These are phyloP conservation scores for Crithidia acanthocephali DNA, from an alignment of 208 protist species.

Conservation along the genomic window DNA sequence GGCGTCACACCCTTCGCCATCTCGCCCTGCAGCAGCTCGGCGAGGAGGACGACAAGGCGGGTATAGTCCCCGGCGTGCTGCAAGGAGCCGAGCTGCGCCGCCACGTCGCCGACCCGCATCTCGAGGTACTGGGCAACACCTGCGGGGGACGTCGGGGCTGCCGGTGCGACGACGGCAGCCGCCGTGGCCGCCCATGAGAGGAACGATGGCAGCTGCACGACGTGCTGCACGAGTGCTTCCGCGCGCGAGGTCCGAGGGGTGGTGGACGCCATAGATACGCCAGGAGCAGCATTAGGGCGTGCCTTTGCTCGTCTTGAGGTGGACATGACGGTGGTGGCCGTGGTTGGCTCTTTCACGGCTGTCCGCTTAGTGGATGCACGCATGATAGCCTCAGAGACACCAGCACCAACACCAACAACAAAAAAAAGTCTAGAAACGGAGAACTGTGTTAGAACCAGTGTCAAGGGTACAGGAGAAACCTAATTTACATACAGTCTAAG, in stretches of 20 bases:
- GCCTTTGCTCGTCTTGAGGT: background rate
- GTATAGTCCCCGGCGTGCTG: slow-evolving; percentile 36
- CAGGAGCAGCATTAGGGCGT: background rate
- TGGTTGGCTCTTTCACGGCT: background rate
- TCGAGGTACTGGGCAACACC: slow-evolving; percentile 28
- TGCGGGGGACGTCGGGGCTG: background rate
- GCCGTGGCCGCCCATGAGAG: slow-evolving; percentile 12
- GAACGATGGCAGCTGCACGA: slow-evolving; percentile 26
- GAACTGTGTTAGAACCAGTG: too few relatives aligned
- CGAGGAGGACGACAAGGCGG: slow-evolving; percentile 46
- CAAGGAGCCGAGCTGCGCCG: slow-evolving; percentile 22
- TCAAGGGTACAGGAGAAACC: too few relatives aligned
- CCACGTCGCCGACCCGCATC: slow-evolving; percentile 20
- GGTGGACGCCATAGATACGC: background rate
- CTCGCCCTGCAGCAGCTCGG: slow-evolving; percentile 60
- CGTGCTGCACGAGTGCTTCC: slow-evolving; percentile 26
- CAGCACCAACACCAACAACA: too few relatives aligned
- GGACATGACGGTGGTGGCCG: background rate
- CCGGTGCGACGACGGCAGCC: background rate
- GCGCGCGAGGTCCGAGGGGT: slow-evolving; percentile 3
- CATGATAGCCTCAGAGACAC: too few relatives aligned
- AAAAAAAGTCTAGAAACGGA: too few relatives aligned
- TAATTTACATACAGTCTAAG: too few relatives aligned
- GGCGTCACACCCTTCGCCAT: slow-evolving; percentile 65
- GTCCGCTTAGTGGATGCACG: too few relatives aligned